Evolutionary conservation across 495 filamentous ascomycete genomes (phyloP).

Genomic region (Pseudoneurospora amorphoporcata): DNA sequence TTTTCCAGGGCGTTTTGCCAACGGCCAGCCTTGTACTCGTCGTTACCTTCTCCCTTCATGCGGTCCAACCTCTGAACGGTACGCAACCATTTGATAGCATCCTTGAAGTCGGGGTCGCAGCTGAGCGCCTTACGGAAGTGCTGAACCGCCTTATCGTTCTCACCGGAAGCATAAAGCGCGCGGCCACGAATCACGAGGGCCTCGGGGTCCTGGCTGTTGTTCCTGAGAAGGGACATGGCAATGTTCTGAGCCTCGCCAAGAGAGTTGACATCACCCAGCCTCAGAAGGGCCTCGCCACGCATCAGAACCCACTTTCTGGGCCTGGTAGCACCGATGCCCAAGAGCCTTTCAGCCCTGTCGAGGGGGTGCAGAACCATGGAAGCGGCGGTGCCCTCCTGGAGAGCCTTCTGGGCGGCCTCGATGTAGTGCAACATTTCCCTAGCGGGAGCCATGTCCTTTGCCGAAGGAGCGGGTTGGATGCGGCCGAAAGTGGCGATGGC

Average conservation of each 20-base stretch:
- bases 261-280: slow-evolving; percentile 82
- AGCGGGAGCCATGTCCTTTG: slow-evolving; percentile 70
- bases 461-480: slow-evolving; percentile 65
- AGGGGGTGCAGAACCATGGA: slow-evolving; percentile 90
- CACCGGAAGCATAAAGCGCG: slow-evolving; percentile 79
- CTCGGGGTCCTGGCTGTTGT: slow-evolving; percentile 86
- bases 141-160: slow-evolving; percentile 90
- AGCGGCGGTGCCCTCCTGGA: slow-evolving; percentile 60
- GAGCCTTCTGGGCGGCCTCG: slow-evolving; percentile 64
- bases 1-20: slow-evolving; percentile 72
- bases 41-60: slow-evolving; percentile 90
- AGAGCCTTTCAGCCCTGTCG: slow-evolving; percentile 71
- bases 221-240: slow-evolving; percentile 72
- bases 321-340: slow-evolving; percentile 61
- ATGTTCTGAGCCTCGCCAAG: slow-evolving; percentile 87
- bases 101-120: slow-evolving; percentile 86
- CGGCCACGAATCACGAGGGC: slow-evolving; percentile 83
- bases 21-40: slow-evolving; percentile 73
- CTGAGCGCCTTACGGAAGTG: slow-evolving; percentile 81
- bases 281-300: slow-evolving; percentile 87
- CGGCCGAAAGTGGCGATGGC: slow-evolving; percentile 67
- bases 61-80: slow-evolving; percentile 84
- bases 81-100: slow-evolving; percentile 70
- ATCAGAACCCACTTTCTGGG: slow-evolving; percentile 90
- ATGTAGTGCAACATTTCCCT: slow-evolving; percentile 77